These are phyloP conservation scores for Amphibolis antarctica DNA, from an alignment of 106 monocot genomes.

Conservation along the genomic window DNA sequence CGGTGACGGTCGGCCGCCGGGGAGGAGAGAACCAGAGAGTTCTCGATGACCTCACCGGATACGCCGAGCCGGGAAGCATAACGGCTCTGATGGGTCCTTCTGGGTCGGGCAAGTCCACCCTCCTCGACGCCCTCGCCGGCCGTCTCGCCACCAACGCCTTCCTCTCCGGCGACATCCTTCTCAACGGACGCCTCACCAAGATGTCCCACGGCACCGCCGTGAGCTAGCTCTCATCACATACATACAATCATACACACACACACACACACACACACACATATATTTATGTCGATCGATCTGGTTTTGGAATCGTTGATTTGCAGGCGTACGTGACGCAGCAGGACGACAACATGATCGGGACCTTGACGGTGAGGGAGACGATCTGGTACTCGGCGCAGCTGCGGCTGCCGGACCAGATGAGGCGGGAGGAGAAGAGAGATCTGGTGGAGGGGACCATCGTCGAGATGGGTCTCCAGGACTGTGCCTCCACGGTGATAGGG, in stretches of 20 bases:
- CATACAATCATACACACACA: neutral
- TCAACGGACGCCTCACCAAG: conserved; percentile 20
- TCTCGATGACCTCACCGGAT: conserved; percentile 16
- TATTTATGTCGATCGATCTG: too few species aligned
- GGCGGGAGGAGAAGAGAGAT: conserved; percentile 14
- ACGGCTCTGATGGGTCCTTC: conserved; percentile 23
- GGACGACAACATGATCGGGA: conserved; percentile 22
- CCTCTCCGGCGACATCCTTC: conserved; percentile 17
- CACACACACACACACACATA: neutral
- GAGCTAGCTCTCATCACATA: neutral
- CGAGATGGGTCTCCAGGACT: conserved; percentile 28
- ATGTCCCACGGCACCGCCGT: conserved; percentile 21
- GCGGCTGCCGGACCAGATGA: conserved; percentile 22
- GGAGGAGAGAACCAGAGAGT: conserved; percentile 17
- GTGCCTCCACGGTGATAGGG: conserved; percentile 21
- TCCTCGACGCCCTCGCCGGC: conserved; percentile 18
- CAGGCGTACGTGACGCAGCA: conserved; percentile 24
- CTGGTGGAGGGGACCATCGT: conserved; percentile 20
- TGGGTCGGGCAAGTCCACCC: conserved; percentile 18
- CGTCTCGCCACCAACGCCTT: conserved; percentile 23
- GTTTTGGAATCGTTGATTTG: too few species aligned
- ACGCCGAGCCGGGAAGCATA: conserved; percentile 15
- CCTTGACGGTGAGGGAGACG: conserved; percentile 22
- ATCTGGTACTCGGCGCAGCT: conserved; percentile 20
- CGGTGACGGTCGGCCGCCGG: conserved; percentile 7